phyloP scores from a whole-genome alignment of 1,284 basidiomycete genomes.

The Amylostereum chailletii region DNA sequence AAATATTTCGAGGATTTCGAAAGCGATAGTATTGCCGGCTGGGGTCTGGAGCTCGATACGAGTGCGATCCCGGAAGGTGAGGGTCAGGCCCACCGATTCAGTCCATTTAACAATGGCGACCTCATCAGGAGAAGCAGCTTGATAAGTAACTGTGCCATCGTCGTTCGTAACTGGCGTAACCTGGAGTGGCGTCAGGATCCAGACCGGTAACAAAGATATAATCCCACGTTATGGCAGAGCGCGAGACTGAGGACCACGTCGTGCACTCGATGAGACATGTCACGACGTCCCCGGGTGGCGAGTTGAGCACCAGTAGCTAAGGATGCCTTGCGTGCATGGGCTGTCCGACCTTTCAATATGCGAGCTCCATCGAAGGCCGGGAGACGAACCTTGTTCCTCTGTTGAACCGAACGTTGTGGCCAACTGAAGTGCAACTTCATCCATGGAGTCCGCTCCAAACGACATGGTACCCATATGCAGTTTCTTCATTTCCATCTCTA shows the following conservation, averaged over 20 bases:
- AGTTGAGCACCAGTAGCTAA: slow-evolving; percentile 70
- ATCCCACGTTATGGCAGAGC: slow-evolving; percentile 87
- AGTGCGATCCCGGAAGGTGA: slow-evolving; percentile 84
- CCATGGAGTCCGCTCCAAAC: slow-evolving; percentile 95
- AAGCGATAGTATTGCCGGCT: slow-evolving; percentile 53
- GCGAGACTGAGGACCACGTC: slow-evolving; percentile 93
- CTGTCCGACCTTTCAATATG: slow-evolving; percentile 14
- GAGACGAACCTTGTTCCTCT: background rate
- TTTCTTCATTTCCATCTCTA: slow-evolving; percentile 99
- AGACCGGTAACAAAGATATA: background rate
- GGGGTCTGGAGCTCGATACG: slow-evolving; percentile 75
- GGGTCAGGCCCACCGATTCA: slow-evolving; percentile 85
- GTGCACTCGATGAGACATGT: slow-evolving; percentile 92
- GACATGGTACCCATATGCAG: slow-evolving; percentile 98
- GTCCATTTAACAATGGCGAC: slow-evolving; percentile 99
- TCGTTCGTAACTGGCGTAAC: slow-evolving; percentile 94
- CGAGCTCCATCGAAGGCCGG: too few species aligned
- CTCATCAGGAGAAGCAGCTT: slow-evolving; percentile 98
- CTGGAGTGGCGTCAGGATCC: slow-evolving; percentile 28
- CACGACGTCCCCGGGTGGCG: slow-evolving; percentile 77
- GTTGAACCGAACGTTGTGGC: slow-evolving; percentile 67
- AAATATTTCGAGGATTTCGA: slow-evolving; percentile 90
- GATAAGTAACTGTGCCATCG: slow-evolving; percentile 90
- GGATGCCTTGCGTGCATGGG: slow-evolving; percentile 38
- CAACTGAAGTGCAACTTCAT: slow-evolving; percentile 90